Percentiles rank a stretch among this genome's conserved stretches.
These are phyloP conservation scores for Fusarium dimerum DNA, from an alignment of 2,329 filamentous ascomycete species.

Conservation along the genomic window DNA sequence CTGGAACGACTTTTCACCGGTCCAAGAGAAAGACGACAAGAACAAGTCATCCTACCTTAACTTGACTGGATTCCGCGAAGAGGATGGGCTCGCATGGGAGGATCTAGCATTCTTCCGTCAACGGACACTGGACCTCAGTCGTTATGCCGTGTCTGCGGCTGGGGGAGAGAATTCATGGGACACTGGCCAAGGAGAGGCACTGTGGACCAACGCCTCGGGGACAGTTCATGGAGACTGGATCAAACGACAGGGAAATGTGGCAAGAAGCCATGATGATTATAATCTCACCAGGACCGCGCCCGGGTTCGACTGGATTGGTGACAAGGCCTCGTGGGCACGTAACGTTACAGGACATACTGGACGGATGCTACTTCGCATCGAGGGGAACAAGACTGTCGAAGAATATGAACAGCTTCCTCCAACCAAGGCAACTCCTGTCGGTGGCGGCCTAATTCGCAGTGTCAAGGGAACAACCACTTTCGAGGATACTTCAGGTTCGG, in stretches of 20 bases:
- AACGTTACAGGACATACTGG: constrained; percentile 78
- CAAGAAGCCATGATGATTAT: constrained; percentile 49
- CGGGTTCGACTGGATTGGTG: constrained; percentile 63
- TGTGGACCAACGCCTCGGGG: constrained; percentile 81
- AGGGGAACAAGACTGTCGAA: constrained; percentile 57
- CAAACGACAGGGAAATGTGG: constrained; percentile 52
- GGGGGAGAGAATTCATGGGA: constrained; percentile 45
- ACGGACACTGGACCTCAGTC: constrained; percentile 63
- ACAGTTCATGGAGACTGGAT: constrained; percentile 77
- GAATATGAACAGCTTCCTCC: constrained; percentile 44
- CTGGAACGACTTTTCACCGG: constrained; percentile 63
- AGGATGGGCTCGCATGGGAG: constrained; percentile 78
- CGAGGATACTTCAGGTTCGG: constrained; percentile 66
- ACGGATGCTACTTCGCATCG: constrained; percentile 64
- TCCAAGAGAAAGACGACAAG: constrained; percentile 24
- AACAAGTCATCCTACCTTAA: constrained; percentile 59
- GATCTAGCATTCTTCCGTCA: constrained; percentile 67
- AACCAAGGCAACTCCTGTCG: constrained; percentile 36
- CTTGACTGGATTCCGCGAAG: constrained; percentile 73
- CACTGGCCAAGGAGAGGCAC: constrained; percentile 39
- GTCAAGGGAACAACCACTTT: constrained; percentile 71
- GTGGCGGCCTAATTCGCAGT: constrained; percentile 63
- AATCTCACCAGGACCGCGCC: constrained; percentile 69
- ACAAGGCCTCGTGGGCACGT: constrained; percentile 65
- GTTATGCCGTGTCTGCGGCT: constrained; percentile 48